A percentile compares a stretch with the other conserved stretches of the same genome.
These are phyloP conservation scores for Melastoma malabathricum DNA, from an alignment of 345 rosid genomes.

Conservation along the genomic window DNA sequence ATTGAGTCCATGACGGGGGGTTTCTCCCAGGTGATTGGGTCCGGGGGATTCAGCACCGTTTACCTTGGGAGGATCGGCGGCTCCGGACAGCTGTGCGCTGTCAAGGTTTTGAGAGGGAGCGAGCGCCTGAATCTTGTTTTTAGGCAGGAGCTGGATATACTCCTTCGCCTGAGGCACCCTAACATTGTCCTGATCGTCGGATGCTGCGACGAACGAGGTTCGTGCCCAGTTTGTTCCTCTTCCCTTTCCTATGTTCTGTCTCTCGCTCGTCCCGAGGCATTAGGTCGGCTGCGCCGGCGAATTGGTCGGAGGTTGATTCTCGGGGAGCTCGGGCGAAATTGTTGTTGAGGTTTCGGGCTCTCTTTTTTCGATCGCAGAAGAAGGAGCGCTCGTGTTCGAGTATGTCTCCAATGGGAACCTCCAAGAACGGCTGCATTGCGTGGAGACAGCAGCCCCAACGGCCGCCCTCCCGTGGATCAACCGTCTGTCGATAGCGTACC, in stretches of 20 bases:
- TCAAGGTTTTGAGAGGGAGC: conserved; percentile 50
- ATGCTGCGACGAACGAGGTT: conserved; percentile 57
- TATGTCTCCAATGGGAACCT: conserved; percentile 57
- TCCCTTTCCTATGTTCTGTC: conserved; percentile 1
- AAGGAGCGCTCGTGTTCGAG: conserved; percentile 68
- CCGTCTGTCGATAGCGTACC: conserved; percentile 51
- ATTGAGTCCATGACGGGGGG: conserved; percentile 31
- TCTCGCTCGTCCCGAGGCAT: not conserved
- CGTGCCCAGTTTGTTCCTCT: not conserved
- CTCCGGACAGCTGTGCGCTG: conserved; percentile 24
- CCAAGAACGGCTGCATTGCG: conserved; percentile 49
- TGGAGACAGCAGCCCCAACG: not conserved
- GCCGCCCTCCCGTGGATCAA: conserved; percentile 44
- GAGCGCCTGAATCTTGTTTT: conserved; percentile 51
- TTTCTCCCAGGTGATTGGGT: conserved; percentile 47
- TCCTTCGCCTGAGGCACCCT: conserved; percentile 49
- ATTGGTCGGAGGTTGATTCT: too few relatives aligned
- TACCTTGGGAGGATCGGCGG: conserved; percentile 38
- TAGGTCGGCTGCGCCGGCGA: too few relatives aligned
- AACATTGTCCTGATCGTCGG: conserved; percentile 71
- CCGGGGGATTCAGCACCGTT: conserved; percentile 80
- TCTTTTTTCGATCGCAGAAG: conserved; percentile 18
- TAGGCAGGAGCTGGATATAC: conserved; percentile 61
- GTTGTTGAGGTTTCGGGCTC: not conserved
- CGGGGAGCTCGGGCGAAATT: not conserved